Base-by-base conservation (phyloP, 192 early-diverging fungal genomes). In the Rhizoclosmatium globosum region DNA sequence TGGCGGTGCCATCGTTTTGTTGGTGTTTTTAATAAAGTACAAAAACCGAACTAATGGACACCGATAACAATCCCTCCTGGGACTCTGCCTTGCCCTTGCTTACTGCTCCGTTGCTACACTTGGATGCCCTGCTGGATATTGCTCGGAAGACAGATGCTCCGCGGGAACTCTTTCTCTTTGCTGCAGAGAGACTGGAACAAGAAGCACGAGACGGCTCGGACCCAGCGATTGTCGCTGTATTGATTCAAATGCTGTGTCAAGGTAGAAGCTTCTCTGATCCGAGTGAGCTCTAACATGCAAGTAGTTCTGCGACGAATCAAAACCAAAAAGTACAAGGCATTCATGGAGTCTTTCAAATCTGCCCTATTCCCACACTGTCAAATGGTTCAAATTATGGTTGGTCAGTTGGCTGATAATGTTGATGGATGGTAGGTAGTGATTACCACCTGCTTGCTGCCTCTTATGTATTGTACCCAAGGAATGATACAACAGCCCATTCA, bases 121-220 rank as follows among this genome's bases (percentile, higher is more conserved):
- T 39, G 11, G 62, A 69, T 76, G 70, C 74, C 87, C 90, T 60
- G 77, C 71, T 76, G 23, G 48, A 48, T n/a, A 11, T 59, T 50
- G 53, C 70, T 13, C 1, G 23, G 31, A 42, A 53, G n/a, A 17
- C 61, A 6, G 59, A 62, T 15, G 7, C 59, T 3, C 72, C 72
- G 38, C 72, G 72, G 2, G 72, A 74, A 42, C 38, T 62, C 4
- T 3, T 74, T 23, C 15, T 74, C 9, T 74, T 74, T 64, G 57
- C 72, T 7, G 61, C 72, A 4, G 58, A 74, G 45, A 19, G n/a
- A 4, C 43, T 74, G 58, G 7, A 9, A 11, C 47, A 17, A 46
- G 41, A 47, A 45, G 67, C 39, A 38, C 1, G 31, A 9, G 19
- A 53, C 53, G 70, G 9, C 13, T 19, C 43, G 48, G 17, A n/a